Evolutionary conservation across 768 basidiomycete genomes (phyloP).

Genomic region (Gelatoporia subvermispora): DNA sequence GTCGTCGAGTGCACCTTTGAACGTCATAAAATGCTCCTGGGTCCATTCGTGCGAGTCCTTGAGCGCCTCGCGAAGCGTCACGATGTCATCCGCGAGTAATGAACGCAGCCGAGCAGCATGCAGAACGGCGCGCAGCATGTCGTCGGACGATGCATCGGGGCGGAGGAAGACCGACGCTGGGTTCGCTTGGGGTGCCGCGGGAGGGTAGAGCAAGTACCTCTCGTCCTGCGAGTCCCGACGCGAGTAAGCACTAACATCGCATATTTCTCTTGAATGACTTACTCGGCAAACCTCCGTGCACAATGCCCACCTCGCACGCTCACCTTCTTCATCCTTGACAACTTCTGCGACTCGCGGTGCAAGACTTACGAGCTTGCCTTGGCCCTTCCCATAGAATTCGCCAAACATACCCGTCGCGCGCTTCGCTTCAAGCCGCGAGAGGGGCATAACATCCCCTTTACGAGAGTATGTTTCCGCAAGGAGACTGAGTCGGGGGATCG

Average conservation of each 20-base stretch:
- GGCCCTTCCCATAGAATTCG: constrained; percentile 21
- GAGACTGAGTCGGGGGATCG: constrained; percentile 20
- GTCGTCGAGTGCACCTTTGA: constrained; percentile 14
- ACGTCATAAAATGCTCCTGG: constrained; percentile 10
- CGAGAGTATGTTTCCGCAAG: constrained; percentile 17
- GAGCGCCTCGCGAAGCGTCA: constrained; percentile 6
- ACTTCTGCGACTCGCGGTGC: constrained; percentile 19
- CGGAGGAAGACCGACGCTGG: constrained; percentile 17
- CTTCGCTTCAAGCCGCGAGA: constrained; percentile 13
- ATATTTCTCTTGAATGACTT: constrained; percentile 1
- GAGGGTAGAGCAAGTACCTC: constrained; percentile 20
- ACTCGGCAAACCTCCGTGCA: constrained; percentile 20
- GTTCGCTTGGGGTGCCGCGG: constrained; percentile 1
- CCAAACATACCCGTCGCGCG: constrained; percentile 19
- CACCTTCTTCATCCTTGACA: constrained; percentile 9
- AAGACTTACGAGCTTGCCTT: constrained; percentile 15
- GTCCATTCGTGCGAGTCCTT: constrained; percentile 10
- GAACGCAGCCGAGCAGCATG: constrained; percentile 17
- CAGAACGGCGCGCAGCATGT: constrained; percentile 20
- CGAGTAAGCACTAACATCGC: neutral
- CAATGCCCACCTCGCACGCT: constrained; percentile 16
- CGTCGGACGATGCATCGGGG: constrained; percentile 19
- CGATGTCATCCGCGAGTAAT: neutral
- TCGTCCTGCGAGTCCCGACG: constrained; percentile 11
- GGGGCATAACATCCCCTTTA: constrained; percentile 6